Base-by-base conservation (phyloP, 2,329 filamentous ascomycete species). In the Hymenoscyphus repandus region DNA sequence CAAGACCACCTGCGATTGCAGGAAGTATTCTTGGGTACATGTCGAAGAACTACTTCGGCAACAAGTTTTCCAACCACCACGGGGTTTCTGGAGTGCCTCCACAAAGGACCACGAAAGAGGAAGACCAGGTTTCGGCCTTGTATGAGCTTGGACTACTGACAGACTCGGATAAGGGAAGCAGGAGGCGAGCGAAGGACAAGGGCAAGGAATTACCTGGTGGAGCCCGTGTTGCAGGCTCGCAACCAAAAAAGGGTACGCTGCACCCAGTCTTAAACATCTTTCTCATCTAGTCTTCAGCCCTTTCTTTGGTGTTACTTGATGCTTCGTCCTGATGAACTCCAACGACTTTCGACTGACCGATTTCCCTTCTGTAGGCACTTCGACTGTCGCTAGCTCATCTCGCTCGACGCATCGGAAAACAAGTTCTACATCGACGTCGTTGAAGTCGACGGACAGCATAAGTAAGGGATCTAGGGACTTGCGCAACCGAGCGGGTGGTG, bases 61-160 rank as follows among this genome's bases (percentile, higher is more conserved):
- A 50, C 48, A 49, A 43, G 32, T 43, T 43, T 27, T 53, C 52
- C 42, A 49, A 47, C 31, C 37, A 18, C 10, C 30, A 22, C 30
- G 38, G 38, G 7, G 22, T 3, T 27, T 17, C 36, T 34, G 9
- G 34, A 31, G 33, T 22, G 15, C 30, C 49, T 31, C 47, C 34
- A 27, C 15, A 31, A 27, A 58, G 47, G 48, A 51, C 47, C 50
- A 42, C 55, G 31, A 55, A 52, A 49, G 50, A 55, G 53, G 52
- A 55, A 40, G 58, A 61, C 45, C 59, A 64, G 56, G 62, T 63
- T 57, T 62, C 60, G 53, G 51, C 51, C 40, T 48, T 65, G 53
- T 64, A 61, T 64, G 63, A 64, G 60, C 61, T 66, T 57, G 64
- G 63, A 59, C 60, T 64, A 13, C 55, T 63, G 20, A 55, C 52